Percentiles rank a stretch among this genome's conserved stretches.
Conservation (phyloP, 2,329 filamentous ascomycete genomes). For the Aspergillus phoenicis region DNA sequence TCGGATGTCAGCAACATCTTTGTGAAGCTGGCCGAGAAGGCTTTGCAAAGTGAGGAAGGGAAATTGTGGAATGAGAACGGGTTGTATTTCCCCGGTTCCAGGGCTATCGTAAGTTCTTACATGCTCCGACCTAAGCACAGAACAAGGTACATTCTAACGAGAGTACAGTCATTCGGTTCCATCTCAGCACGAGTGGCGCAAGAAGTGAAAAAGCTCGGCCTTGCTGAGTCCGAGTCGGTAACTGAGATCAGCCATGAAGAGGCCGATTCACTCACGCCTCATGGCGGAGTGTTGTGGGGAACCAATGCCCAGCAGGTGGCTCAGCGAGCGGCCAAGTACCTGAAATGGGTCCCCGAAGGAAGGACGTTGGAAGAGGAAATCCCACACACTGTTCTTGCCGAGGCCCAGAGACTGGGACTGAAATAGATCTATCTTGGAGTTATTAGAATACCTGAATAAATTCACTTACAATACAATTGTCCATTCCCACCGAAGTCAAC, state of each 20-base stretch:
- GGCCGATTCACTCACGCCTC: conserved; percentile 26
- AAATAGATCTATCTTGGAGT: neutral
- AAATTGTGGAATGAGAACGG: conserved; percentile 45
- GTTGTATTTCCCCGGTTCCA: conserved; percentile 38
- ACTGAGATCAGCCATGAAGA: conserved; percentile 26
- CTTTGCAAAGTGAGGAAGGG: conserved; percentile 26
- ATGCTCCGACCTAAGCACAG: neutral
- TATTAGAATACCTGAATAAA: too few relatives aligned
- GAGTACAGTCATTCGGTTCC: conserved; percentile 26
- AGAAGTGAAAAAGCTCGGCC: conserved; percentile 22
- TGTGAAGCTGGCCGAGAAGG: conserved; percentile 53
- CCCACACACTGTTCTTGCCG: conserved; percentile 24
- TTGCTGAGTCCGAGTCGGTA: conserved; percentile 24
- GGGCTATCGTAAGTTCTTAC: conserved; percentile 26
- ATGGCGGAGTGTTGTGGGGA: conserved; percentile 32
- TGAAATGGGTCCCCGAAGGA: conserved; percentile 29
- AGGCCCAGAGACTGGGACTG: conserved; percentile 23
- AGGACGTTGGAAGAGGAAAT: conserved; percentile 30
- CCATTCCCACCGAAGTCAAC: too few relatives aligned
- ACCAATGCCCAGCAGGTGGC: conserved; percentile 32
- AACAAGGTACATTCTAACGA: neutral
- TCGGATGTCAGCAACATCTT: conserved; percentile 60
- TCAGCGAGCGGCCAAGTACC: conserved; percentile 23
- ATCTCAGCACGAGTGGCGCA: conserved; percentile 27
- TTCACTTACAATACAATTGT: too few relatives aligned